A percentile compares a stretch with the other conserved stretches of the same genome.
Evolutionary conservation across 2,329 filamentous ascomycete genomes (phyloP).

Genomic region (Rasamsonia emersonii): DNA sequence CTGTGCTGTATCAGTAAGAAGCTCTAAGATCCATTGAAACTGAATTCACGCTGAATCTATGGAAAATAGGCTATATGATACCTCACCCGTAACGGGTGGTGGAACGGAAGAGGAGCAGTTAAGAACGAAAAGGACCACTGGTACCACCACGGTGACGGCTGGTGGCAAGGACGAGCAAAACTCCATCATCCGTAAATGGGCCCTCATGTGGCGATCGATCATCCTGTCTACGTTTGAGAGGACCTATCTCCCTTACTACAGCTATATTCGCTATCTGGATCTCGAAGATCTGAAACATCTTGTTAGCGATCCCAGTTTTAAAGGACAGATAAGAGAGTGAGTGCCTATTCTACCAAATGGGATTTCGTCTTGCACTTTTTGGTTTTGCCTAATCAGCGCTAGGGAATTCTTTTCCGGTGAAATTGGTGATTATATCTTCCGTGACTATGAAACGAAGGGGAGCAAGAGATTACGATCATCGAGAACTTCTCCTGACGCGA

Average conservation of each 20-base stretch:
- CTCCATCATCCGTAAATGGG: slow-evolving; percentile 48
- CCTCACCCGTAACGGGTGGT: slow-evolving; percentile 36
- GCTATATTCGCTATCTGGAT: slow-evolving; percentile 57
- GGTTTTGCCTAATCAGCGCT: slow-evolving; percentile 5
- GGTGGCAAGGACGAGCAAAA: slow-evolving; percentile 35
- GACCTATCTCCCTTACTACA: slow-evolving; percentile 61
- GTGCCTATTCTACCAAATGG: slow-evolving; percentile 25
- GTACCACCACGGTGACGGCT: slow-evolving; percentile 5
- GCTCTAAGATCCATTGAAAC: background rate
- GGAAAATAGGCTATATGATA: slow-evolving; percentile 38
- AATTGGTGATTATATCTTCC: slow-evolving; percentile 20
- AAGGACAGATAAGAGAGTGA: slow-evolving; percentile 49
- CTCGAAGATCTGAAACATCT: slow-evolving; percentile 53
- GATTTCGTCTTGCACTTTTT: slow-evolving; percentile 1
- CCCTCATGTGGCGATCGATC: slow-evolving; percentile 59
- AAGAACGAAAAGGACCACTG: slow-evolving; percentile 21
- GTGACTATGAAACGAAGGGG: slow-evolving; percentile 12
- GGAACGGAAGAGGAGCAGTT: slow-evolving; percentile 37
- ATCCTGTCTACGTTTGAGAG: slow-evolving; percentile 53
- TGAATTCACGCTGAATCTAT: slow-evolving; percentile 1
- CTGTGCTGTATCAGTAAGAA: slow-evolving; percentile 18
- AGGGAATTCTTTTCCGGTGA: slow-evolving; percentile 46
- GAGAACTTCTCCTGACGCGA: slow-evolving; percentile 16
- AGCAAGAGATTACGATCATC: slow-evolving; percentile 16
- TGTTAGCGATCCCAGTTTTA: slow-evolving; percentile 52